phyloP scores from a whole-genome alignment of 2,329 filamentous ascomycete genomes.

The Talaromyces sp. region DNA sequence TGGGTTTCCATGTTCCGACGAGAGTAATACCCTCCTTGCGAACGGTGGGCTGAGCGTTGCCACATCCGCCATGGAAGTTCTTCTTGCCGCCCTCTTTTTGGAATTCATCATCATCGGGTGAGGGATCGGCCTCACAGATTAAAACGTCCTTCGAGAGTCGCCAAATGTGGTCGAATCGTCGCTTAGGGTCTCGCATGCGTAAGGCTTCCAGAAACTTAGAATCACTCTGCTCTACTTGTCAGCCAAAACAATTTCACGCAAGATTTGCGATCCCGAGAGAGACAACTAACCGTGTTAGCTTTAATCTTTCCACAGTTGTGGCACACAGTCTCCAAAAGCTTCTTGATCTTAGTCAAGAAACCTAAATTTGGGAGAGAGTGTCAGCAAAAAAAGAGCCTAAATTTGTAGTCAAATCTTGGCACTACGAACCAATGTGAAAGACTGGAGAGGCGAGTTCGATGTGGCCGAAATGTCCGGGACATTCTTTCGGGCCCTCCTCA shows the following conservation, averaged over 20 bases:
- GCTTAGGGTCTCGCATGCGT: conserved; percentile 85
- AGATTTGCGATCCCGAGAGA: conserved; percentile 59
- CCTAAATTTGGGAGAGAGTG: conserved; percentile 55
- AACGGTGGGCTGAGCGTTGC: conserved; percentile 85
- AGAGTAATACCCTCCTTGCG: conserved; percentile 85
- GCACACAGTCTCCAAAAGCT: conserved; percentile 97
- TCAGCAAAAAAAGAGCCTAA: conserved; percentile 26
- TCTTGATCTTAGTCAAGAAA: conserved; percentile 99
- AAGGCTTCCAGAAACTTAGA: conserved; percentile 81
- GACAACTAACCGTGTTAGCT: conserved; percentile 93
- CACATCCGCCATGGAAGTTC: conserved; percentile 82
- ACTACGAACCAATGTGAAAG: conserved; percentile 71
- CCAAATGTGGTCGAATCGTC: conserved; percentile 92
- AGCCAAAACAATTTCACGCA: conserved; percentile 52
- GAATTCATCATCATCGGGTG: conserved; percentile 67
- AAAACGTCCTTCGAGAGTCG: conserved; percentile 86
- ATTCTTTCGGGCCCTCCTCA: conserved; percentile 92
- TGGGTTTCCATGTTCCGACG: conserved; percentile 71
- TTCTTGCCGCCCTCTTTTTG: conserved; percentile 63
- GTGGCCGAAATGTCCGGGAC: conserved; percentile 97
- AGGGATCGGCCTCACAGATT: conserved; percentile 78
- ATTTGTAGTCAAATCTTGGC: not conserved
- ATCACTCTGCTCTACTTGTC: conserved; percentile 68
- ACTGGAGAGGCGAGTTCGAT: conserved; percentile 97
- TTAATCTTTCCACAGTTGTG: conserved; percentile 98